Conservation (phyloP, 228 moss, liverwort and hornwort species). For the Sphagnum magellanicum region DNA sequence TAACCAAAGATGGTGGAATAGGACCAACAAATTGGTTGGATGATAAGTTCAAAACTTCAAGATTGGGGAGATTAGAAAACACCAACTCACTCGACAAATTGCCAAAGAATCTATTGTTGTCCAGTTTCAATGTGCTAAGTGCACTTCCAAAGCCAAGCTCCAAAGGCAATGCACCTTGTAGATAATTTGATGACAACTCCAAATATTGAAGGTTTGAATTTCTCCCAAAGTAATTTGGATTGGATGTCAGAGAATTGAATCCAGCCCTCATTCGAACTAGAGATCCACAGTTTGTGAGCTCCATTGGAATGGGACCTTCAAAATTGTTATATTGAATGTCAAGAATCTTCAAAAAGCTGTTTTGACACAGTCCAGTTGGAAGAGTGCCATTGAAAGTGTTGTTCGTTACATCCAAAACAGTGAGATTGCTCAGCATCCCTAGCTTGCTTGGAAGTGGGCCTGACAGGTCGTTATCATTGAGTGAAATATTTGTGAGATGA, state of each 20-base stretch:
- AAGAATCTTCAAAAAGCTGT: not conserved
- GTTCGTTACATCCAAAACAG: not conserved
- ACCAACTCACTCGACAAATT: constrained; percentile 20
- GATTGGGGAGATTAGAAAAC: constrained; percentile 32
- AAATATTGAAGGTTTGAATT: not conserved
- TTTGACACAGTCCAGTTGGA: constrained; percentile 7
- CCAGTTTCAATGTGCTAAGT: constrained; percentile 3
- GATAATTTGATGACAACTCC: constrained; percentile 2
- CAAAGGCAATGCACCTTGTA: not conserved
- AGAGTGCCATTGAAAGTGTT: constrained; percentile 10
- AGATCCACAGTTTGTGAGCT: not conserved
- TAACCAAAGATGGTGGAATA: constrained; percentile 8
- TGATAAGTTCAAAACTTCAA: constrained; percentile 32
- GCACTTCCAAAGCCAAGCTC: not conserved
- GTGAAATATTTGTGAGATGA: not conserved
- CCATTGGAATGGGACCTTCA: not conserved
- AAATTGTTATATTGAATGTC: constrained; percentile 3
- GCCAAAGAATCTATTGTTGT: constrained; percentile 35
- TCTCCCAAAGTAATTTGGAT: not conserved
- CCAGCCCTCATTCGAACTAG: constrained; percentile 2
- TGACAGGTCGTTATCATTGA: constrained; percentile 4
- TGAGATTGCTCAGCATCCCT: not conserved
- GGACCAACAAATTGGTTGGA: constrained; percentile 15
- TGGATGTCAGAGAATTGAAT: not conserved
- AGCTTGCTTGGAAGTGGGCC: constrained; percentile 14